These are phyloP conservation scores for Apiosordaria backusii DNA, from an alignment of 495 filamentous ascomycete genomes.

Conservation along the genomic window DNA sequence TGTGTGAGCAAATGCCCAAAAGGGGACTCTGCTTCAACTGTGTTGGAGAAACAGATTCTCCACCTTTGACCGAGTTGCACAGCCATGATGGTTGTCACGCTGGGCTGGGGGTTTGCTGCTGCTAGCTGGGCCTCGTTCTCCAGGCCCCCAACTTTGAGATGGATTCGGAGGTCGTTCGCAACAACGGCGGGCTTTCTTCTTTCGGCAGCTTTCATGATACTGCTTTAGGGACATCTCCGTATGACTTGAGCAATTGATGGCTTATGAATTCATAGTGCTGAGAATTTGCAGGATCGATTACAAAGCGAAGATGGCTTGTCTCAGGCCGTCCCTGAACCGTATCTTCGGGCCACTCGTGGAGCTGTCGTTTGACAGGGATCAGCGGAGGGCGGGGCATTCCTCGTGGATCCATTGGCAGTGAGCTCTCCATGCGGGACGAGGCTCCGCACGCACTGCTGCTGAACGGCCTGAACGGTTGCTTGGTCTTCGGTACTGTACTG, in stretches of 20 bases:
- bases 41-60: not conserved
- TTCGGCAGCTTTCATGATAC: not conserved
- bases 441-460: not conserved
- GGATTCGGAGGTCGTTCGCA: not conserved
- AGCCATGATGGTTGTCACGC: conserved; percentile 2
- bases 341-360: conserved; percentile 3
- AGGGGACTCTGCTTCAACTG: not conserved
- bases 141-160: not conserved
- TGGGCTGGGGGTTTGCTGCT: conserved; percentile 1
- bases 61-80: conserved; percentile 3
- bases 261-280: not conserved
- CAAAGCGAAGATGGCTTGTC: not conserved
- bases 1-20: not conserved
- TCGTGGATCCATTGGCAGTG: not conserved
- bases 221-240: not conserved
- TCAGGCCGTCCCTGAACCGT: not conserved
- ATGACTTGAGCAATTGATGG: not conserved
- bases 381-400: not conserved
- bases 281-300: not conserved
- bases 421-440: not conserved
- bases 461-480: conserved; percentile 1
- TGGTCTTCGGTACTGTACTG: conserved; percentile 4
- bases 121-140: not conserved
- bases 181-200: too few relatives aligned
- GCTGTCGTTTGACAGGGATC: not conserved